A percentile compares a stretch with the other conserved stretches of the same genome.
These are phyloP conservation scores for Dioscorea zingiberensis DNA, from an alignment of 106 monocot species.

Conservation along the genomic window DNA sequence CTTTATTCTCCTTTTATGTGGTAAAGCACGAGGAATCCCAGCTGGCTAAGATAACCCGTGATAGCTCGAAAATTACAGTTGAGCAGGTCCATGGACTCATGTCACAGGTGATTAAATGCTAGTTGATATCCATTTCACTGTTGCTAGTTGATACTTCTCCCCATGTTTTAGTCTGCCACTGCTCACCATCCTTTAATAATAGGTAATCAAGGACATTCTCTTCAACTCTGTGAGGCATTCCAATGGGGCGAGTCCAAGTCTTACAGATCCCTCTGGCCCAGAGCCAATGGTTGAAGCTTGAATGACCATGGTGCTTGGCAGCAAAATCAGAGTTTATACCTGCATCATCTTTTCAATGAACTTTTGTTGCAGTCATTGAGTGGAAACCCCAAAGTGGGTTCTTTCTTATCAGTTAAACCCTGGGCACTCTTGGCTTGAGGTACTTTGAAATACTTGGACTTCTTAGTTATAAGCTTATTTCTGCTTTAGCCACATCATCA, in stretches of 20 bases:
- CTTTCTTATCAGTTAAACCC: too few species aligned
- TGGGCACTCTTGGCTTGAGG: too few species aligned
- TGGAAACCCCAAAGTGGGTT: too few species aligned
- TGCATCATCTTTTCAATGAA: too few species aligned
- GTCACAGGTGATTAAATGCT: constrained; percentile 59
- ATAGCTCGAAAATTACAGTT: constrained; percentile 92
- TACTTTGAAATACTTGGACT: too few species aligned
- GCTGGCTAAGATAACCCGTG: constrained; percentile 85
- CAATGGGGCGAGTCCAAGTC: constrained; percentile 8
- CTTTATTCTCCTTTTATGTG: background rate
- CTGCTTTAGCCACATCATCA: too few species aligned
- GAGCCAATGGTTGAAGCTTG: constrained; percentile 74
- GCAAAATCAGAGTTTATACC: too few species aligned
- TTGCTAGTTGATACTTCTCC: background rate
- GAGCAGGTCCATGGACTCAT: constrained; percentile 98
- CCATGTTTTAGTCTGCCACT: background rate
- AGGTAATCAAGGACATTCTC: constrained; percentile 80
- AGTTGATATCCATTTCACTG: background rate
- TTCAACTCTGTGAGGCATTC: constrained; percentile 66
- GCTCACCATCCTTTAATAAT: background rate
- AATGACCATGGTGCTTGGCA: background rate
- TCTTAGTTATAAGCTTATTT: too few species aligned
- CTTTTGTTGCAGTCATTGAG: too few species aligned
- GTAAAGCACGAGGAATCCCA: constrained; percentile 75
- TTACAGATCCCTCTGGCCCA: constrained; percentile 35